Conservation (phyloP, 1,139 yeast genomes). For the Pichia sp. region DNA sequence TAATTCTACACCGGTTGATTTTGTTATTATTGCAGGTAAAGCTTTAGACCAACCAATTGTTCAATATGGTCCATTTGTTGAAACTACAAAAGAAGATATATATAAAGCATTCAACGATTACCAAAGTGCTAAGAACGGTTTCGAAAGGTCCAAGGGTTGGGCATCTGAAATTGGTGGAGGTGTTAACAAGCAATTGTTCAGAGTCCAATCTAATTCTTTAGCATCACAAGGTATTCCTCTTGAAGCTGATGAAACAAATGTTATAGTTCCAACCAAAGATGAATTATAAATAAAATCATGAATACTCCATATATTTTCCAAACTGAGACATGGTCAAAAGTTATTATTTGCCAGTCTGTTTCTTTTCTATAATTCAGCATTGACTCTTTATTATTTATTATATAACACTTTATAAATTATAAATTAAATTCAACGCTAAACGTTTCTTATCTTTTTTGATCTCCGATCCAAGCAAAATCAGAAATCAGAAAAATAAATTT, state of each 20-base stretch:
- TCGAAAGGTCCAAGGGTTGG: conserved; percentile 68
- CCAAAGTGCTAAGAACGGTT: conserved; percentile 63
- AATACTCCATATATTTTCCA: neutral
- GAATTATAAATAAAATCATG: conserved; percentile 1
- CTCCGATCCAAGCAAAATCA: neutral
- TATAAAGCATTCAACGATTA: conserved; percentile 66
- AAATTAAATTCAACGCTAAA: no score
- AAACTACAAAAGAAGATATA: conserved; percentile 55
- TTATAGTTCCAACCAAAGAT: conserved; percentile 4
- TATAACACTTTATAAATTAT: no score
- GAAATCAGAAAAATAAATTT: neutral
- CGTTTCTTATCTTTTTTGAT: no score
- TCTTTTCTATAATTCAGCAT: no score
- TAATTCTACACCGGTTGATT: conserved; percentile 37
- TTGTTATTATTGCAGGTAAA: conserved; percentile 73
- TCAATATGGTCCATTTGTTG: conserved; percentile 90
- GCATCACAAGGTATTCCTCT: conserved; percentile 7
- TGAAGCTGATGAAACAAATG: conserved; percentile 1
- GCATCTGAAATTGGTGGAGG: conserved; percentile 59
- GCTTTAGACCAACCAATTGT: conserved; percentile 69
- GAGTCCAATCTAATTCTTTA: conserved; percentile 18
- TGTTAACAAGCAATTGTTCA: conserved; percentile 31
- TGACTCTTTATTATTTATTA: no score
- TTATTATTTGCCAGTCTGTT: no score
- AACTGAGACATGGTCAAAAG: no score